Base-by-base conservation (phyloP, 495 filamentous ascomycete species). In the Penicillium coprophilum region DNA sequence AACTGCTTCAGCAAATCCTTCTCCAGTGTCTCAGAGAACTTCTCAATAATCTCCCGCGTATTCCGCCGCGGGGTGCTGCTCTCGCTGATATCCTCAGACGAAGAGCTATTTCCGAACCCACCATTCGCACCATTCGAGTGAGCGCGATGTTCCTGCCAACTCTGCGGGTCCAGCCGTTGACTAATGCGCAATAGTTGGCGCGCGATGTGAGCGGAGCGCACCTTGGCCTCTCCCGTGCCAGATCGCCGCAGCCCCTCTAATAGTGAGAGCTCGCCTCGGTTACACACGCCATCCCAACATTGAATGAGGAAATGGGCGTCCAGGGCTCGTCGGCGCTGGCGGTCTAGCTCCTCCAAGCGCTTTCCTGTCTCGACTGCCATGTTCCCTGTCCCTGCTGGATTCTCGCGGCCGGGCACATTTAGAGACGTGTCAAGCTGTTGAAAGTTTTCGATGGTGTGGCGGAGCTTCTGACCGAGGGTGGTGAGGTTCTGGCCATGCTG, bases 1-100 rank as follows among this genome's bases (percentile, higher is more conserved):
- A 99, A 99, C 63, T 96, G 91, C 69, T 91, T 90, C 49, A 99
- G 73, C 27, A 99, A 76, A 66, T 99, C 95, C 64, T 97, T 95
- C 71, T 99, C 95, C 55, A 99, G 71, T 0, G 86, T 90, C 72
- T 99, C 95, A 0, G 90, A 92, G 71, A 97, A 99, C 63, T 96
- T 96, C 71, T 99, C 95, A 49, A 99, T 89, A 24, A 95, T 82
- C 69, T 96, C 92, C 55, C 89, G 81, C 5, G 93, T 93, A 53
- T 93, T 92, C 58, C 73, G 72, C 52, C 78, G 73, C 43, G 72
- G 65, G 2, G 70, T 62, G 50, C 61, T 72, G 34, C 67, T 68
- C 12, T 65, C 67, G 17, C 64, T 71, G 65, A 65, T 67, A 41
- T 67, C 77, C 67, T 38, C 64, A 57, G 60, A 78, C 64, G 57